Conservation (phyloP, 2,329 filamentous ascomycete genomes). For the Pyrenophora tritici-repentis region DNA sequence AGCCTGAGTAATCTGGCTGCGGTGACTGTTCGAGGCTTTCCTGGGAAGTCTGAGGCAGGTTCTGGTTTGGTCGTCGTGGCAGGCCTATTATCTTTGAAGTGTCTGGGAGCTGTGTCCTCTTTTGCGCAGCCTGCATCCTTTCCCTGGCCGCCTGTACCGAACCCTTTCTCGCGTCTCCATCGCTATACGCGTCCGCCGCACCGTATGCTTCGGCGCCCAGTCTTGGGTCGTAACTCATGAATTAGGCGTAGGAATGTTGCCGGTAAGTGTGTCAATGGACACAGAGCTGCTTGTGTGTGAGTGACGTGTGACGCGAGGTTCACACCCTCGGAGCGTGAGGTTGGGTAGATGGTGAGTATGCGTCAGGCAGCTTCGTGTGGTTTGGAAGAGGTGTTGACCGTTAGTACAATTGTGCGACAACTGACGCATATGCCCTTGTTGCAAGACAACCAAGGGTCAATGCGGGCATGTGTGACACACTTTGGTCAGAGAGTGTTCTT, state of each 20-base stretch:
- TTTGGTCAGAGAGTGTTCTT: constrained; percentile 7
- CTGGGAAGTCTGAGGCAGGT: constrained; percentile 34
- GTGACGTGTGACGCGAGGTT: constrained; percentile 2
- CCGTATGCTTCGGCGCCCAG: constrained; percentile 40
- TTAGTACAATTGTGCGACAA: constrained; percentile 14
- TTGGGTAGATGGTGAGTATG: not conserved
- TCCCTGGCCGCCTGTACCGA: constrained; percentile 47
- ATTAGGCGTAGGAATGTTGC: constrained; percentile 35
- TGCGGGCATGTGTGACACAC: constrained; percentile 20
- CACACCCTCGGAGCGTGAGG: not conserved
- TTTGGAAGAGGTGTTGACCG: constrained; percentile 1
- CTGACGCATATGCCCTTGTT: constrained; percentile 16
- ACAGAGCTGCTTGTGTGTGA: constrained; percentile 25
- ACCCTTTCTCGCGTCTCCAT: constrained; percentile 36
- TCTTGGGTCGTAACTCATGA: constrained; percentile 47
- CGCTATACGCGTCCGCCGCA: constrained; percentile 27
- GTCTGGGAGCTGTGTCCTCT: constrained; percentile 37
- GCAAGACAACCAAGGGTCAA: constrained; percentile 17
- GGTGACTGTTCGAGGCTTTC: constrained; percentile 18
- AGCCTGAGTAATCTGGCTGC: constrained; percentile 22
- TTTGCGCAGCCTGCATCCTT: constrained; percentile 37
- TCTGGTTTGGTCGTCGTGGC: constrained; percentile 43
- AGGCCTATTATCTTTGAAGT: constrained; percentile 44
- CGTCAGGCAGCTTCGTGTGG: constrained; percentile 8
- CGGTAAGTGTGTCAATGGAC: constrained; percentile 42